Base-by-base conservation (phyloP, 225 moss, liverwort and hornwort genomes). In the Marchantia polymorpha region DNA sequence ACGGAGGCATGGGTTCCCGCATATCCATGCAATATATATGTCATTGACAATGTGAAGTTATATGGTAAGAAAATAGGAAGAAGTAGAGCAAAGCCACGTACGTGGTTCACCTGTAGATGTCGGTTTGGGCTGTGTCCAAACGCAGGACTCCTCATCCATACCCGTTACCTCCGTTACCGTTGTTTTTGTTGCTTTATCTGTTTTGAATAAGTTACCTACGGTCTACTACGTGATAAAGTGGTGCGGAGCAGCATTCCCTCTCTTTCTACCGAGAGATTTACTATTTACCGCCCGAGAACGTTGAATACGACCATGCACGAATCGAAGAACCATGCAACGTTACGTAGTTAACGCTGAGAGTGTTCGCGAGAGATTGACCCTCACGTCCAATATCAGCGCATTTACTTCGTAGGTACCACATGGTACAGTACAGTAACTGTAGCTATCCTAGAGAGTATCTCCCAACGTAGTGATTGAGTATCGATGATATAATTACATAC, bases 111-210 rank as follows among this genome's bases (percentile, higher is more conserved):
- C n/a, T n/a, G n/a, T n/a, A n/a, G n/a, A n/a, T n/a, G n/a, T n/a
- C n/a, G n/a, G n/a, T n/a, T n/a, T n/a, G n/a, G n/a, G n/a, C n/a
- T n/a, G n/a, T n/a, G n/a, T n/a, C n/a, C n/a, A n/a, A 56, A 12
- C 56, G 64, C 10, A 7, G 64, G 64, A 25, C 8, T 27, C 29
- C 10, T 64, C 4, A 25, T 7, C 10, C 64, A n/a, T 17, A 0
- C 64, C 25, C 64, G 64, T 64, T 64, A 64, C 0, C 64, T 64
- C 64, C 26, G 12, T 64, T 64, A 64, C 64, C 64, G 64, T 64
- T 64, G 25, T 64, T 27, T 59, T 27, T 12, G 25, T 10, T 25
- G 14, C 26, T 64, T 27, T 64, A 27, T 25, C 64, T 64, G 64
- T 2, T 64, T 64, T 27, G 64, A 64, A 64, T 64, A 26, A 26